Conservation (phyloP, 495 filamentous ascomycete species). For the Poronia punctata region DNA sequence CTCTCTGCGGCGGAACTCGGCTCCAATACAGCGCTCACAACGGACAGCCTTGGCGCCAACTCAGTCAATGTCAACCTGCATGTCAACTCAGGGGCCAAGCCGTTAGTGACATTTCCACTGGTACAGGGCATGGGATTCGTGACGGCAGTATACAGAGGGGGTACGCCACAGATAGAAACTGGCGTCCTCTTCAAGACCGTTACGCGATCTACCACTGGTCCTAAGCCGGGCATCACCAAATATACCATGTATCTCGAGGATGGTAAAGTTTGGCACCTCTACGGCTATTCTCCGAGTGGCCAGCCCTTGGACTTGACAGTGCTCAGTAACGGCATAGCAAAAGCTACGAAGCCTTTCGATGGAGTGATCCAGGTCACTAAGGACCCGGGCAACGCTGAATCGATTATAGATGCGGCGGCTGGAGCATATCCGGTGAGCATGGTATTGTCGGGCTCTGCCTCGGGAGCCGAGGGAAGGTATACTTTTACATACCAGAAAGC, state of each 20-base stretch:
- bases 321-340: constrained; percentile 36
- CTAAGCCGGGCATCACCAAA: constrained; percentile 63
- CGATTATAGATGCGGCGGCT: constrained; percentile 63
- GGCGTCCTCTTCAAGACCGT: constrained; percentile 66
- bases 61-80: constrained; percentile 66
- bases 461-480: constrained; percentile 60
- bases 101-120: constrained; percentile 66
- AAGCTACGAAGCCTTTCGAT: constrained; percentile 40
- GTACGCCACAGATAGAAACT: constrained; percentile 65
- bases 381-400: constrained; percentile 53
- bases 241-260: constrained; percentile 69
- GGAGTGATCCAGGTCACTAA: constrained; percentile 82
- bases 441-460: constrained; percentile 54
- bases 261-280: constrained; percentile 70
- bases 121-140: constrained; percentile 89
- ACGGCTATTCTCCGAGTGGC: constrained; percentile 53
- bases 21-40: constrained; percentile 50
- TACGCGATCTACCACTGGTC: constrained; percentile 47
- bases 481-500: constrained; percentile 60
- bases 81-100: constrained; percentile 40
- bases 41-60: constrained; percentile 57
- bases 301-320: constrained; percentile 39
- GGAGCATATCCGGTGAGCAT: constrained; percentile 65
- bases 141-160: constrained; percentile 66
- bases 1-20: constrained; percentile 72